Evolutionary conservation across 2,329 filamentous ascomycete genomes (phyloP), one percentile per base, ranked within the genome.

Genomic region (Diplodia sapinea): DNA sequence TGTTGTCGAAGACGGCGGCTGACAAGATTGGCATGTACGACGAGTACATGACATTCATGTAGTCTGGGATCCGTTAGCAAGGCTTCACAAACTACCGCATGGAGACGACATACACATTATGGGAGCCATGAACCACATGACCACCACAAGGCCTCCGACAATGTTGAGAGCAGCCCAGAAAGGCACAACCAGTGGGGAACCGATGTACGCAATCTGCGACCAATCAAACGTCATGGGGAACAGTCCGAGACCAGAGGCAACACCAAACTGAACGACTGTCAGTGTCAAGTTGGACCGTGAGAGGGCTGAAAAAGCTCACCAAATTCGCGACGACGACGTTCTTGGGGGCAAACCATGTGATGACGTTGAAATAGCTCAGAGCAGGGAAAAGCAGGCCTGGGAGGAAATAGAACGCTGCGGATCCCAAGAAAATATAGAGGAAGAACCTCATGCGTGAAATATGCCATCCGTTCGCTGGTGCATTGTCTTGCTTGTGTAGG

Each of bases 141-240:
- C 90, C 57, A 93, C 80, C 2, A 93, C 87, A 61, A 95, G 82
- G 5, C 92, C 92, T 68, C 89, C 91, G 33, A 95, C 87, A 47
- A 95, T 92, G 73, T 95, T 95, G 79, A 94, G 87, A 9, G 92
- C 90, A 50, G 92, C 90, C 92, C 92, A 93, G 78, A 94, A 95
- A 0, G 92, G 92, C 0, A 92, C 93, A 17, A 95, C 84, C 7
- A 96, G 82, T 0, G 91, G 93, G 4, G 92, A 95, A 17, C 93
- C 93, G 72, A 96, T 95, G 74, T 94, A 88, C 0, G 93, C 92
- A 70, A 96, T 89, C 75, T 96, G 93, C 0, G 91, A 91, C 93
- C 93, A 96, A 80, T 96, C 93, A 74, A 96, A 96, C 0, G 93
- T 96, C 73, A 96, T 76, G 0, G 93, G 93, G 70, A 96, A 93